These are phyloP conservation scores for Ceriops decandra DNA, from an alignment of 345 rosid genomes.

Conservation along the genomic window DNA sequence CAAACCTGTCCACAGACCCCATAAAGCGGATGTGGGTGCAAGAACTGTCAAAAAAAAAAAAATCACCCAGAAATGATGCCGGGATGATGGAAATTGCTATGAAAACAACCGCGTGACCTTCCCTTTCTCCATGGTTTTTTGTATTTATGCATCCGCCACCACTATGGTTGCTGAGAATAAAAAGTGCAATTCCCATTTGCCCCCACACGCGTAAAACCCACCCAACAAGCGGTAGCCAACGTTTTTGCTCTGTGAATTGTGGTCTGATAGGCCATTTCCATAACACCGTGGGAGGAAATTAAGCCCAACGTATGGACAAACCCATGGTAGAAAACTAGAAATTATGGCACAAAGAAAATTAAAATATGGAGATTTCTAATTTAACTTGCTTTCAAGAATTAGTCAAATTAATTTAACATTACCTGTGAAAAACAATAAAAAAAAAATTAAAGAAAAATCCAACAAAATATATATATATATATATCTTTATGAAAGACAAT, in stretches of 20 bases:
- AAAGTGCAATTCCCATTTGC: conserved; percentile 28
- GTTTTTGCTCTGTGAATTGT: conserved; percentile 6
- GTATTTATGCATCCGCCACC: conserved; percentile 22
- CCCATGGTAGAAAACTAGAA: no score
- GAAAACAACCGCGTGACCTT: conserved; percentile 27
- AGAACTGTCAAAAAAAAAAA: neutral
- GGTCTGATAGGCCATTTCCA: conserved; percentile 16
- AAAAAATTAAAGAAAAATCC: no score
- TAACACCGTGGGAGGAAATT: neutral
- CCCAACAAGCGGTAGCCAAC: conserved; percentile 36
- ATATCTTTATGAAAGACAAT: no score
- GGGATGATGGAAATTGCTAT: conserved; percentile 19
- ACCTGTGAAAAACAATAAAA: no score
- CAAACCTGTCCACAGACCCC: conserved; percentile 19
- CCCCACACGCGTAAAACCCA: conserved; percentile 26
- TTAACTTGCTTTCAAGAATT: no score
- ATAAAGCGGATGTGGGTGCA: neutral
- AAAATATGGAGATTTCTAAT: no score
- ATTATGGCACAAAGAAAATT: no score
- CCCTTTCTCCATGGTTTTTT: neutral
- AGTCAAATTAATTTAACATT: no score
- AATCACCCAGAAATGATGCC: neutral
- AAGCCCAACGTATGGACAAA: neutral
- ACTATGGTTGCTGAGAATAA: conserved; percentile 37
- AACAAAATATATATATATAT: no score